Conservation (phyloP, 768 basidiomycete genomes). For the Amanita phalloides region DNA sequence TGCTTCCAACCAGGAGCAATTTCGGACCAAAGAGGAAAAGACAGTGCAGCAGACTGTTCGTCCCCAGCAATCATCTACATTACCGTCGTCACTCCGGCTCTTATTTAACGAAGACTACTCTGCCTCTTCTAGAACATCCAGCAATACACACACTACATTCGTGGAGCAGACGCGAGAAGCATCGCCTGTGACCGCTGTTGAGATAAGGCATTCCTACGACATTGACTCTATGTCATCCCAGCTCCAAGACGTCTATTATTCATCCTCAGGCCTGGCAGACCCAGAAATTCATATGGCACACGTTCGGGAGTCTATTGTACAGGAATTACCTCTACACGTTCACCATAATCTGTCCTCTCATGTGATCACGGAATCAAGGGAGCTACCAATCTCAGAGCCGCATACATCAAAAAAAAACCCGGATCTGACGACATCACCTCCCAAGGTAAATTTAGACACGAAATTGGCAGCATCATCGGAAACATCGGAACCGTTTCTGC, state of each 20-base stretch:
- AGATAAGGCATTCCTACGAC: neutral
- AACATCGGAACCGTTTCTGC: neutral
- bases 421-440: neutral
- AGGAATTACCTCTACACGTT: neutral
- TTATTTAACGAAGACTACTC: slow-evolving; percentile 61
- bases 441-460: neutral
- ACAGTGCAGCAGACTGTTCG: slow-evolving; percentile 36
- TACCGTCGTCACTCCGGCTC: slow-evolving; percentile 70
- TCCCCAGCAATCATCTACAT: slow-evolving; percentile 31
- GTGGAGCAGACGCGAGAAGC: neutral
- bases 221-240: neutral
- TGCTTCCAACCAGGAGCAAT: slow-evolving; percentile 7
- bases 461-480: neutral
- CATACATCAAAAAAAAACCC: neutral
- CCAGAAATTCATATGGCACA: neutral
- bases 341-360: neutral
- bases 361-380: neutral
- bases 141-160: neutral
- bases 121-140: neutral
- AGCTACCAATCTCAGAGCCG: neutral
- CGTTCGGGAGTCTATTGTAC: neutral
- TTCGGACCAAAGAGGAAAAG: slow-evolving; percentile 13
- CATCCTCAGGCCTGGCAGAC: neutral
- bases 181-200: neutral
- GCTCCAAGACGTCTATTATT: neutral